Evolutionary conservation across 2,329 filamentous ascomycete genomes (phyloP).

Genomic region (Fusarium nelsonii): DNA sequence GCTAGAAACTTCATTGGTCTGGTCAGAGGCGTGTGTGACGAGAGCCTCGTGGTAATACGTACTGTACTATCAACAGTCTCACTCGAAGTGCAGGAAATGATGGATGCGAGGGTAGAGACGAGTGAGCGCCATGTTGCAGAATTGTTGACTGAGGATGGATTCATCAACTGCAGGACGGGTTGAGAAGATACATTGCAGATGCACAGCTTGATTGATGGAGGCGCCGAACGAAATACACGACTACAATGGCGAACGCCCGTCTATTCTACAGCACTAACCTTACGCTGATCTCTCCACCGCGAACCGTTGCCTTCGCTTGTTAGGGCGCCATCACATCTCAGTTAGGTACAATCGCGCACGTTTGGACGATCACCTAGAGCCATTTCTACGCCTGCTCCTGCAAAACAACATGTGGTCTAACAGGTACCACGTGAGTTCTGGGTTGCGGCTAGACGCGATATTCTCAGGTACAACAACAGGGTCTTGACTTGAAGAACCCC

Average conservation of each 20-base stretch:
- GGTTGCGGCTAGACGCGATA: constrained; percentile 22
- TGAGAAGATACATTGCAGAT: neutral
- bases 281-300: constrained; percentile 36
- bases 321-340: constrained; percentile 37
- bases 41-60: constrained; percentile 17
- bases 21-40: constrained; percentile 31
- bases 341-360: constrained; percentile 38
- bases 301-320: constrained; percentile 16
- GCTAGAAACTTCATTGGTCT: constrained; percentile 29
- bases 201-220: neutral
- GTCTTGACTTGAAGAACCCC: neutral
- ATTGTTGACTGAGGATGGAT: neutral
- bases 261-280: neutral
- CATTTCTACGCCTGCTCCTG: constrained; percentile 11
- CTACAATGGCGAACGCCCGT: neutral
- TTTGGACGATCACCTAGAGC: constrained; percentile 25
- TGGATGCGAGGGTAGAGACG: neutral
- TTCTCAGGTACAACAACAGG: constrained; percentile 22
- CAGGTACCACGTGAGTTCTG: constrained; percentile 38
- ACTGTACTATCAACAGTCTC: constrained; percentile 15
- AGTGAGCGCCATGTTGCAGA: constrained; percentile 2
- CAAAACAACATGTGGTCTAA: constrained; percentile 29
- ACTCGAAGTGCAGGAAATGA: constrained; percentile 2
- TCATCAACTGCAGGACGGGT: neutral
- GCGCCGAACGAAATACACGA: neutral